Evolutionary conservation across 176 grass and related monocot species (phyloP).

Genomic region (Triticum turgidum): DNA sequence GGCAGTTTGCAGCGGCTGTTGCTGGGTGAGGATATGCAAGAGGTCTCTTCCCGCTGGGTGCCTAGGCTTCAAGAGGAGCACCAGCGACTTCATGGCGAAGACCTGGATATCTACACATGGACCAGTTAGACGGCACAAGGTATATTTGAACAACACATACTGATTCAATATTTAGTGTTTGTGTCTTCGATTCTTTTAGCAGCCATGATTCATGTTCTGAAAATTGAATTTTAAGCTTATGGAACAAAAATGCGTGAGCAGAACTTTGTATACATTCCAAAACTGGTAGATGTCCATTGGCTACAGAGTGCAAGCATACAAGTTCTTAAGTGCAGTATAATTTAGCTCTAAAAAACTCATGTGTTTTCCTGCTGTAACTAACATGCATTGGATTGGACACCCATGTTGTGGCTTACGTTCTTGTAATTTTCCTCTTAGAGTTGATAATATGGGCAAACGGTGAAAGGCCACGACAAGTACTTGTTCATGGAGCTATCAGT

Average conservation of each 20-base stretch:
- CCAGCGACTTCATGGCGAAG: too few relatives aligned
- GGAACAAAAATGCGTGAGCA: background rate
- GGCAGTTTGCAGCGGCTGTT: too few relatives aligned
- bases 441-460: too few relatives aligned
- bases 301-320: background rate
- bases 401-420: too few relatives aligned
- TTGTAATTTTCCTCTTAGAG: too few relatives aligned
- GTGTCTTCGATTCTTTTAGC: background rate
- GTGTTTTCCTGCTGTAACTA: background rate
- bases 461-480: too few relatives aligned
- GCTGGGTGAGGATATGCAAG: too few relatives aligned
- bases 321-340: background rate
- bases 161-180: background rate
- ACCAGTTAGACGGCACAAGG: background rate
- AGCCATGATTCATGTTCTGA: background rate
- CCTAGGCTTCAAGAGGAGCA: too few relatives aligned
- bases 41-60: too few relatives aligned
- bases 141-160: background rate
- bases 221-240: background rate
- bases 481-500: too few relatives aligned
- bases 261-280: background rate
- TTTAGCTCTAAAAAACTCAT: background rate
- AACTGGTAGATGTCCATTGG: too few relatives aligned
- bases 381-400: background rate
- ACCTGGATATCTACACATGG: too few relatives aligned